Percentiles rank a stretch among this genome's conserved stretches.
Evolutionary conservation across 495 filamentous ascomycete species (phyloP).

Genomic region (Xylaria bambusicola): DNA sequence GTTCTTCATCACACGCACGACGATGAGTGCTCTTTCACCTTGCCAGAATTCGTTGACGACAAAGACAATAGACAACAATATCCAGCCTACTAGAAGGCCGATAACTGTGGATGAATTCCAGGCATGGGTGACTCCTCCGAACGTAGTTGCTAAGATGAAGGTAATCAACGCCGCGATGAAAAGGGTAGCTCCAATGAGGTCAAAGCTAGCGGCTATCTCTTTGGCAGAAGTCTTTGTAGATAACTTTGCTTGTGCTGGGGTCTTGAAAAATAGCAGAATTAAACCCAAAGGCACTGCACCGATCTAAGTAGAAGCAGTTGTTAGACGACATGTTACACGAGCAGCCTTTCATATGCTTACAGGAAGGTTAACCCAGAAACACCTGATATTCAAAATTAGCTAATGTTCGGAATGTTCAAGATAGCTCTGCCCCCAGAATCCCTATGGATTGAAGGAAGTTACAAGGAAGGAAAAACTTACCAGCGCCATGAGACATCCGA

Average conservation of each 20-base stretch:
- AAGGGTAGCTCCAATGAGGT: conserved; percentile 55
- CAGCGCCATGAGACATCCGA: background rate
- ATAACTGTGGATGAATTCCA: conserved; percentile 64
- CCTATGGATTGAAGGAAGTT: no score
- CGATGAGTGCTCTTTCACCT: conserved; percentile 51
- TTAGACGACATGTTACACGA: no score
- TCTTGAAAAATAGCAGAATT: conserved; percentile 43
- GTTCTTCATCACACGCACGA: conserved; percentile 34
- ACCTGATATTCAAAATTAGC: no score
- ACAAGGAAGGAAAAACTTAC: no score
- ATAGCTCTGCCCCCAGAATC: no score
- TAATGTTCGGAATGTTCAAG: no score
- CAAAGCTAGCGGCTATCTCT: conserved; percentile 52
- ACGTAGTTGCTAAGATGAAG: conserved; percentile 69
- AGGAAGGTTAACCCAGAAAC: conserved; percentile 3
- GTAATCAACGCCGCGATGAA: conserved; percentile 66
- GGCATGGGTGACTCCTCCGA: conserved; percentile 65
- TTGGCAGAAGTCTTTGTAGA: conserved; percentile 42
- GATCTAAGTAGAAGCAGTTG: no score
- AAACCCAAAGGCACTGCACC: conserved; percentile 51
- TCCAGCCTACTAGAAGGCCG: conserved; percentile 58
- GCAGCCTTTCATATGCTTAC: no score
- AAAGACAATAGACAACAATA: conserved; percentile 47
- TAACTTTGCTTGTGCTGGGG: conserved; percentile 39
- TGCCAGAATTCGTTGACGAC: conserved; percentile 43